phyloP scores from a whole-genome alignment of 1,284 basidiomycete species.

The Sanghuangporus weigelae region DNA sequence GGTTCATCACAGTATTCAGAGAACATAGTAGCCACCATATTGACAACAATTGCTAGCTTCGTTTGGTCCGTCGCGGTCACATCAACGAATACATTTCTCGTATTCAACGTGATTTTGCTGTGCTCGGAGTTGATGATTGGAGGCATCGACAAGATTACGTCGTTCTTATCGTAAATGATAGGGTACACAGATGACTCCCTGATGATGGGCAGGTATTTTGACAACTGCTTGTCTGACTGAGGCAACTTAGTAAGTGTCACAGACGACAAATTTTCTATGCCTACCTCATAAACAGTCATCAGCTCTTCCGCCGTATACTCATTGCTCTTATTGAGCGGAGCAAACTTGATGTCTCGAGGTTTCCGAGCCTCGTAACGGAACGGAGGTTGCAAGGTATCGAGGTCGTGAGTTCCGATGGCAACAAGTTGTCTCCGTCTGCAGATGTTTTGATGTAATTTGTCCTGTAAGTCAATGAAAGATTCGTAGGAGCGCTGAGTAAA shows the following conservation, averaged over 20 bases:
- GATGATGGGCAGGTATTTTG: constrained; percentile 89
- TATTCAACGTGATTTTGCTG: constrained; percentile 95
- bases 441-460: constrained; percentile 97
- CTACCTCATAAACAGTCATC: constrained; percentile 87
- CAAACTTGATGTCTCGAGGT: constrained; percentile 88
- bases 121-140: constrained; percentile 98
- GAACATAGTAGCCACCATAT: constrained; percentile 96
- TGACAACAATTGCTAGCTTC: constrained; percentile 92
- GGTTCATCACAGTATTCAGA: constrained; percentile 92
- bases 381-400: constrained; percentile 84
- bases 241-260: constrained; percentile 1
- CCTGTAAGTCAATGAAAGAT: constrained; percentile 97
- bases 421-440: constrained; percentile 89
- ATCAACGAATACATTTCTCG: constrained; percentile 94
- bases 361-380: constrained; percentile 90
- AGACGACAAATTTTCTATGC: neutral
- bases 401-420: constrained; percentile 96
- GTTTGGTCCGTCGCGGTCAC: constrained; percentile 98
- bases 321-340: constrained; percentile 75
- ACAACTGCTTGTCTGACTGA: constrained; percentile 91
- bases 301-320: constrained; percentile 78
- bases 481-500: constrained; percentile 90
- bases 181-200: constrained; percentile 95
- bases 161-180: constrained; percentile 90
- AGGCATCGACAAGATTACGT: constrained; percentile 92